Evolutionary conservation across 2,329 filamentous ascomycete genomes (phyloP).

Genomic region (Talaromyces islandicus): DNA sequence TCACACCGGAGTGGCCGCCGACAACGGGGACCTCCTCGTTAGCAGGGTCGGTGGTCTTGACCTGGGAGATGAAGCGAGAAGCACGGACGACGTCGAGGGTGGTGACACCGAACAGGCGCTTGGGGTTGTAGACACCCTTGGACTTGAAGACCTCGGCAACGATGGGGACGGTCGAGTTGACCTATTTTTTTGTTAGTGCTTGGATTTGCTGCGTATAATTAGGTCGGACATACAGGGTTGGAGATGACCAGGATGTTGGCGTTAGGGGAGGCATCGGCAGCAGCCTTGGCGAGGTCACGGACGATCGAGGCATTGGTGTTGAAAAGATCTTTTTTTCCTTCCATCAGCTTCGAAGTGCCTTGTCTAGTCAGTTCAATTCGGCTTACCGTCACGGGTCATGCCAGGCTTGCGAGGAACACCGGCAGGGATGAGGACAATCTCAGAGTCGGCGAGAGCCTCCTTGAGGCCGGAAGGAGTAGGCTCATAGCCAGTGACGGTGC

Average conservation of each 20-base stretch:
- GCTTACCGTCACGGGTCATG: constrained; percentile 88
- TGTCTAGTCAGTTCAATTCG: background rate
- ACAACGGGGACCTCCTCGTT: constrained; percentile 94
- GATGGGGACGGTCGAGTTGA: constrained; percentile 99
- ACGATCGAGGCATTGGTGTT: constrained; percentile 99
- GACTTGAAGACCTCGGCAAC: constrained; percentile 95
- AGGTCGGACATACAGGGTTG: constrained; percentile 66
- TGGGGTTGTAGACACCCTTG: constrained; percentile 95
- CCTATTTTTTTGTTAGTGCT: constrained; percentile 32
- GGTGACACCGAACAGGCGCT: constrained; percentile 98
- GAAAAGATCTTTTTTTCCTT: constrained; percentile 72
- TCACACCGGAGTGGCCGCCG: constrained; percentile 95
- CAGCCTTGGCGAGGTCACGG: constrained; percentile 93
- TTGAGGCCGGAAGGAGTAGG: constrained; percentile 69
- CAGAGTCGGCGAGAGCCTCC: constrained; percentile 74
- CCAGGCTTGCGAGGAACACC: constrained; percentile 98
- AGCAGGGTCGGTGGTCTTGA: constrained; percentile 84
- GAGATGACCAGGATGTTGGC: constrained; percentile 96
- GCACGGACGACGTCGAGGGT: constrained; percentile 98
- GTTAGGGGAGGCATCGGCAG: constrained; percentile 78
- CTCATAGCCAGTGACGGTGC: constrained; percentile 83
- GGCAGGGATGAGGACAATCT: constrained; percentile 95
- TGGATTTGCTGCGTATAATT: background rate
- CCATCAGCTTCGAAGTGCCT: background rate
- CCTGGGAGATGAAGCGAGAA: constrained; percentile 92